A percentile compares a stretch with the other conserved stretches of the same genome.
phyloP scores from a whole-genome alignment of 192 early-diverging fungal genomes.

The Anaeromyces robustus region DNA sequence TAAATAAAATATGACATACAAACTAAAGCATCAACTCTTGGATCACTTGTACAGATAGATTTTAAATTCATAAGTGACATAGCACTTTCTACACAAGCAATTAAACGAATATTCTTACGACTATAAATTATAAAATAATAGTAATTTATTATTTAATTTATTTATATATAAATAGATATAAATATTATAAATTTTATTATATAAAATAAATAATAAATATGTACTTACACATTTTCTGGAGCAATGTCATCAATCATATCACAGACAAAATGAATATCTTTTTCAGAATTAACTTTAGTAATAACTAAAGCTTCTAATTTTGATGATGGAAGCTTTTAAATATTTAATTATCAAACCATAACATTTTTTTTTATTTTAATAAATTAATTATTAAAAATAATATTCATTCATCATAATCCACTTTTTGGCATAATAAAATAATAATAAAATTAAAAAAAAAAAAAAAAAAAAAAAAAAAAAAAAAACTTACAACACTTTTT shows the following conservation, averaged over 20 bases:
- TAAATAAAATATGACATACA: slow-evolving; percentile 12
- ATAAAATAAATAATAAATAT: not conserved
- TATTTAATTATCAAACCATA: not conserved
- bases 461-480: not conserved
- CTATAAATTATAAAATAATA: slow-evolving; percentile 9
- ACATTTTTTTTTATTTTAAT: not conserved
- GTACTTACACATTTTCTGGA: slow-evolving; percentile 27
- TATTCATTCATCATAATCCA: too few species aligned
- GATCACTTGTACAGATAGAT: slow-evolving; percentile 59
- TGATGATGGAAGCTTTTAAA: slow-evolving; percentile 37
- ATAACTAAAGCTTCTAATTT: slow-evolving; percentile 61
- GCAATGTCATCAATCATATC: slow-evolving; percentile 57
- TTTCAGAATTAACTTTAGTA: slow-evolving; percentile 70
- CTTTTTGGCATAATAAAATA: too few species aligned
- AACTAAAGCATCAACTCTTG: slow-evolving; percentile 64
- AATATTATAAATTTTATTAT: not conserved
- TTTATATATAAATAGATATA: not conserved
- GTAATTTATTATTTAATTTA: not conserved
- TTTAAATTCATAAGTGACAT: slow-evolving; percentile 63
- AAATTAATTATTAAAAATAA: too few species aligned
- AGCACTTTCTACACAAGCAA: slow-evolving; percentile 81
- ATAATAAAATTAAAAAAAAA: not conserved
- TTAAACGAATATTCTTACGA: slow-evolving; percentile 51
- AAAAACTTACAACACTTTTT: slow-evolving; percentile 42
- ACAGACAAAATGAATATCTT: slow-evolving; percentile 60